These are phyloP conservation scores for Hericium erinaceus DNA, from an alignment of 768 basidiomycete genomes.

Conservation along the genomic window DNA sequence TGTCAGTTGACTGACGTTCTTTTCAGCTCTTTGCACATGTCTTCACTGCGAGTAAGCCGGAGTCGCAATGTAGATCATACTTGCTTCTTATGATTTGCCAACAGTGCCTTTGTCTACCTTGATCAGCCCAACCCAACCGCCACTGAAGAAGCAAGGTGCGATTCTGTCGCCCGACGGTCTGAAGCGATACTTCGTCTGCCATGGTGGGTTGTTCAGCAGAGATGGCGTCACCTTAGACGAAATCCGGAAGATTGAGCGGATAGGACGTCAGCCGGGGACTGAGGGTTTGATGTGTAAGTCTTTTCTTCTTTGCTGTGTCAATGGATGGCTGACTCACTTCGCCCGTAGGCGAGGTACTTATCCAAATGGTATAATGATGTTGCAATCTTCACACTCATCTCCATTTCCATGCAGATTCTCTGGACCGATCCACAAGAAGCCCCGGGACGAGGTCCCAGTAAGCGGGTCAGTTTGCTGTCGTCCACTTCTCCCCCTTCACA, in stretches of 20 bases:
- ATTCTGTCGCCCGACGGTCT: constrained; percentile 78
- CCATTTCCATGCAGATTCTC: constrained; percentile 45
- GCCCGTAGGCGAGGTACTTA: constrained; percentile 47
- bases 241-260: constrained; percentile 77
- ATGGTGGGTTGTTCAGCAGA: constrained; percentile 93
- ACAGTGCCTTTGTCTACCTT: constrained; percentile 87
- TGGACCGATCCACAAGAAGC: constrained; percentile 95
- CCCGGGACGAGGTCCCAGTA: constrained; percentile 90
- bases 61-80: neutral
- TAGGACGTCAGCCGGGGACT: constrained; percentile 86
- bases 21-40: constrained; percentile 72
- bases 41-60: constrained; percentile 72
- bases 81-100: neutral
- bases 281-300: constrained; percentile 91
- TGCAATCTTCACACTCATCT: neutral
- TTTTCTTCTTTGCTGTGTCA: constrained; percentile 17
- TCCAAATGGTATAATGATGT: neutral
- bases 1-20: neutral
- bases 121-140: constrained; percentile 59
- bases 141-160: constrained; percentile 31
- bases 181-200: constrained; percentile 90
- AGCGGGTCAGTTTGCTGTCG: constrained; percentile 55
- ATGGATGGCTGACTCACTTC: constrained; percentile 4
- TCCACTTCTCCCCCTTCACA: constrained; percentile 8
- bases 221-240: constrained; percentile 94